Percentiles rank a stretch among this genome's conserved stretches.
Conservation (phyloP, 345 rosid species). For the Reutealis trisperma region DNA sequence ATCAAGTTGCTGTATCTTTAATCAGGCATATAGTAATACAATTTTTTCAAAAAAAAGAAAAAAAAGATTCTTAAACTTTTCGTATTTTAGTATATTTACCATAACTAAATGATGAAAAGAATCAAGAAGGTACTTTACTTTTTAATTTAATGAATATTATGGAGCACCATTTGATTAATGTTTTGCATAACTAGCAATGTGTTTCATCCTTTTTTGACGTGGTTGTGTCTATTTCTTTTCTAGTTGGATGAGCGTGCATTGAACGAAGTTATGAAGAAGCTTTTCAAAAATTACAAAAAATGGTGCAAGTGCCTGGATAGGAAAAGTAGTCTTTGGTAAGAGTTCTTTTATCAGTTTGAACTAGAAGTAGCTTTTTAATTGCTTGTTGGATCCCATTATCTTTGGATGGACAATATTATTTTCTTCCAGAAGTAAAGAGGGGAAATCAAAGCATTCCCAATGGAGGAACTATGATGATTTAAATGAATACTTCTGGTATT, state of each 20-base stretch:
- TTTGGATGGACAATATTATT: neutral
- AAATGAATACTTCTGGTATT: slow-evolving; percentile 95
- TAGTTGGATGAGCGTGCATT: slow-evolving; percentile 96
- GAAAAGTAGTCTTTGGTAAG: slow-evolving; percentile 99
- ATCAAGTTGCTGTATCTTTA: neutral
- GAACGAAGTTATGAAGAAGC: slow-evolving; percentile 98
- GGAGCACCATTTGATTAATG: neutral
- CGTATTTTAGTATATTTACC: neutral
- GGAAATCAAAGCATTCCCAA: slow-evolving; percentile 94
- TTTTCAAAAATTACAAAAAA: slow-evolving; percentile 96
- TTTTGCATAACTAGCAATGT: neutral
- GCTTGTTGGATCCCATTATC: neutral
- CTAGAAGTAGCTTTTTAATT: neutral
- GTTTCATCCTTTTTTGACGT: neutral
- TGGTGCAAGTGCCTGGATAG: slow-evolving; percentile 98
- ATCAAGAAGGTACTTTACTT: neutral
- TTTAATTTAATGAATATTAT: neutral
- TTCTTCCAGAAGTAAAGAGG: slow-evolving; percentile 53
- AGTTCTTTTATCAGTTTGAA: slow-evolving; percentile 3
- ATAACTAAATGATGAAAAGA: neutral
- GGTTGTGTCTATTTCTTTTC: neutral
- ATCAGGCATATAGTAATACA: neutral
- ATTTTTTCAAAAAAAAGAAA: neutral
- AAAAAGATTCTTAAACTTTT: neutral
- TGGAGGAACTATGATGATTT: slow-evolving; percentile 99